phyloP scores from a whole-genome alignment of 2,329 filamentous ascomycete species.

The Hypoxylon sp. region DNA sequence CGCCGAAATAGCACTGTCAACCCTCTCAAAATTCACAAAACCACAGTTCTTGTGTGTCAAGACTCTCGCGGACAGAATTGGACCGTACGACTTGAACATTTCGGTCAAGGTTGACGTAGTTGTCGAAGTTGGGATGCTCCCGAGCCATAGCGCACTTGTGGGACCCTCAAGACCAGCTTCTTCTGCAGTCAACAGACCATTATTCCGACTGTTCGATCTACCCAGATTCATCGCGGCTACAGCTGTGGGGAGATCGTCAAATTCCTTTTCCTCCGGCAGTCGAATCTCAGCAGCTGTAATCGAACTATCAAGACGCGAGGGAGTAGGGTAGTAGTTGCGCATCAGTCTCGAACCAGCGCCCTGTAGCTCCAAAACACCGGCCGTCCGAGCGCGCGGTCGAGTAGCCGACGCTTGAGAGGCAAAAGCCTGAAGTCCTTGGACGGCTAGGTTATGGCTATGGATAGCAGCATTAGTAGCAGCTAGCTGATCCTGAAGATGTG shows the following conservation, averaged over 20 bases:
- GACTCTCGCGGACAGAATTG: conserved; percentile 91
- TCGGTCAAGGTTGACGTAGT: conserved; percentile 95
- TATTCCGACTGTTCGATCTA: conserved; percentile 74
- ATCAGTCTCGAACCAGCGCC: conserved; percentile 77
- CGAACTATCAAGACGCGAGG: conserved; percentile 79
- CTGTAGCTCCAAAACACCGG: conserved; percentile 82
- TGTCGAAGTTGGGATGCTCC: conserved; percentile 96
- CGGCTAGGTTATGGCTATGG: conserved; percentile 91
- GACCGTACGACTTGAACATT: conserved; percentile 94
- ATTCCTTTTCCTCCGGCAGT: conserved; percentile 81
- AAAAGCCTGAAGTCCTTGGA: conserved; percentile 79
- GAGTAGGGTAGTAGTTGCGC: conserved; percentile 82
- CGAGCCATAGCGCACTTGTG: conserved; percentile 95
- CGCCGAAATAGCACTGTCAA: conserved; percentile 91
- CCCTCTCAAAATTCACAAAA: conserved; percentile 95
- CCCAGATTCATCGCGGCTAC: conserved; percentile 85
- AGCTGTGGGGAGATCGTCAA: conserved; percentile 83
- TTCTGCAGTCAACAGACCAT: conserved; percentile 78
- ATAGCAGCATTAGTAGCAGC: conserved; percentile 79
- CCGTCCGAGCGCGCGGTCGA: conserved; percentile 90
- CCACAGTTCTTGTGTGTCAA: conserved; percentile 99
- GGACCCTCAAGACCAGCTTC: conserved; percentile 89
- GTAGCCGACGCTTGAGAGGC: conserved; percentile 85
- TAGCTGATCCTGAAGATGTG: conserved; percentile 73
- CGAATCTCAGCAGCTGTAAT: conserved; percentile 83